Evolutionary conservation across 345 rosid genomes (phyloP).

Genomic region (Eucalyptus erythrocorys): DNA sequence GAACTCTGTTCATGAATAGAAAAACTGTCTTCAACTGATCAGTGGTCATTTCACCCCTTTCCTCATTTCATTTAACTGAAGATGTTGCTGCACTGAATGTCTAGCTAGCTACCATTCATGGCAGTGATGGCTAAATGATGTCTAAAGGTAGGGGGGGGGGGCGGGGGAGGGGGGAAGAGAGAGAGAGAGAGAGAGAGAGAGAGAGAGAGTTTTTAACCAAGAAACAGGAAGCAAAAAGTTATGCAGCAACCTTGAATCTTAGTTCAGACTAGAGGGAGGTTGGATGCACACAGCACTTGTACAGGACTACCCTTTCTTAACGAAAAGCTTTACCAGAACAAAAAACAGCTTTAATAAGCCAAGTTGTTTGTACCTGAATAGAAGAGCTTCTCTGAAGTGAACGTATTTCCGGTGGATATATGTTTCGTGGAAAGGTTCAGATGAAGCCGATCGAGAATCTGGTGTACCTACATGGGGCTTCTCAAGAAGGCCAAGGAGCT

Average conservation of each 20-base stretch:
- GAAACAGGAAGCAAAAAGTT: neutral
- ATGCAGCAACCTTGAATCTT: neutral
- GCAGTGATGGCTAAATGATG: neutral
- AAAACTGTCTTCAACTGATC: neutral
- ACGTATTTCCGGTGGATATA: neutral
- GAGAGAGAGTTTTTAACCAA: neutral
- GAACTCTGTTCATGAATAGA: conserved; percentile 31
- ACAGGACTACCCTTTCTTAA: neutral
- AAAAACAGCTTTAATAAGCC: neutral
- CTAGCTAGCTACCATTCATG: neutral
- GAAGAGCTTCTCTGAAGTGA: neutral
- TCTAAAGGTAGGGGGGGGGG: neutral
- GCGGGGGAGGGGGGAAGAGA: rapidly evolving
- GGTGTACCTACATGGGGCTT: neutral
- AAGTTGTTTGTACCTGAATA: neutral
- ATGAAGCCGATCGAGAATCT: neutral
- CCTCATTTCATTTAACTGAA: neutral
- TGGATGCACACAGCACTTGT: neutral
- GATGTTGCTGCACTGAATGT: neutral
- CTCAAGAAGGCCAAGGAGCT: neutral
- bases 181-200: neutral
- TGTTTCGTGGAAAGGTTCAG: neutral
- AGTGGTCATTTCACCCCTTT: neutral
- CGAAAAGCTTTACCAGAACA: neutral
- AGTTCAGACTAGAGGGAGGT: neutral